These are phyloP conservation scores for Coniochaeta hoffmannii DNA, from an alignment of 2,329 filamentous ascomycete genomes.

Conservation along the genomic window DNA sequence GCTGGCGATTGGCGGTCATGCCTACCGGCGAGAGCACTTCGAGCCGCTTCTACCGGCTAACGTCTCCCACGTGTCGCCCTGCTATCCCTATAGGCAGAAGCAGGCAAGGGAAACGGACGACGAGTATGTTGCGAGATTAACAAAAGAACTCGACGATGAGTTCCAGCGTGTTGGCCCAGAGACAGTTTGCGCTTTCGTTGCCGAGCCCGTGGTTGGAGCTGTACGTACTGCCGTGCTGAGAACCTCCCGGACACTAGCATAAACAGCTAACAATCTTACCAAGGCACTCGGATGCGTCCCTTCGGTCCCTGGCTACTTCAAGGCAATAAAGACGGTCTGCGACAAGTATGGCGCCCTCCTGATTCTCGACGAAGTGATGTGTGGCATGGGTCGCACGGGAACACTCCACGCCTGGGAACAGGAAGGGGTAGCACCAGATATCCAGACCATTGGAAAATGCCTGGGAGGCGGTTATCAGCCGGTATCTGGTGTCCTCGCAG, in stretches of 20 bases:
- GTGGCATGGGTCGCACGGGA: slow-evolving; percentile 55
- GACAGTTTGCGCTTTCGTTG: slow-evolving; percentile 64
- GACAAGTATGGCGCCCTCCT: slow-evolving; percentile 47
- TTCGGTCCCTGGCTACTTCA: slow-evolving; percentile 44
- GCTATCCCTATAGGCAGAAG: slow-evolving; percentile 56
- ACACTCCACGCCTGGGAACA: slow-evolving; percentile 58
- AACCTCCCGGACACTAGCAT: neutral
- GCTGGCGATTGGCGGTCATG: slow-evolving; percentile 57
- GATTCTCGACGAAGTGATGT: slow-evolving; percentile 61
- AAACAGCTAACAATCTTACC: neutral
- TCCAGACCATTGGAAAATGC: slow-evolving; percentile 56
- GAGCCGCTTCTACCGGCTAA: slow-evolving; percentile 51
- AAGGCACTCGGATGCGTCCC: slow-evolving; percentile 45
- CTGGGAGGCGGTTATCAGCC: slow-evolving; percentile 54
- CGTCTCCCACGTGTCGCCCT: slow-evolving; percentile 56
- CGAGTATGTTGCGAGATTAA: slow-evolving; percentile 53
- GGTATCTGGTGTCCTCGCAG: slow-evolving; percentile 51
- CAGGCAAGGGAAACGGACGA: slow-evolving; percentile 41
- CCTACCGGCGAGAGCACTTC: slow-evolving; percentile 52
- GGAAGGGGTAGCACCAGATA: slow-evolving; percentile 49
- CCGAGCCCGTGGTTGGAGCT: slow-evolving; percentile 67
- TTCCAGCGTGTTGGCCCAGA: slow-evolving; percentile 57
- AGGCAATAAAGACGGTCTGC: slow-evolving; percentile 45
- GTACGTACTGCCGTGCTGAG: slow-evolving; percentile 30
- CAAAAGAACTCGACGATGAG: slow-evolving; percentile 58